Percentiles rank a stretch among this genome's conserved stretches.
These are phyloP conservation scores for Pyrrhoderma lamaoense DNA, from an alignment of 1,284 basidiomycete species.

Conservation along the genomic window DNA sequence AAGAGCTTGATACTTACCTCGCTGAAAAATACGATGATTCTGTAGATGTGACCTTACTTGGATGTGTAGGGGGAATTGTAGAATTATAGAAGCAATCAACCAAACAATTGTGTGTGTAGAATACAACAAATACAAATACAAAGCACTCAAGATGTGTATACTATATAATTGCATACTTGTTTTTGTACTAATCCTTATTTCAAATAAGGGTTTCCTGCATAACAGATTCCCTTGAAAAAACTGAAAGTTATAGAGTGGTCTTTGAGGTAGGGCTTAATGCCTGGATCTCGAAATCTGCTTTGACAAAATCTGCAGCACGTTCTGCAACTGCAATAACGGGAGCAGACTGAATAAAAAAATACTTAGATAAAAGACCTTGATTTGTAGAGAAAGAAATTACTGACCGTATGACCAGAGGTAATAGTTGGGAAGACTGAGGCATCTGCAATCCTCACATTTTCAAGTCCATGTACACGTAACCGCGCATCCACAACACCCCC, in stretches of 20 bases:
- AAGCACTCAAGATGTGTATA: too few relatives aligned
- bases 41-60: conserved; percentile 59
- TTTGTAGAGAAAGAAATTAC: neutral
- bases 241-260: too few relatives aligned
- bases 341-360: conserved; percentile 15
- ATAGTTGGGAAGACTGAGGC: conserved; percentile 22
- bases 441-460: conserved; percentile 23
- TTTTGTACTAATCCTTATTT: too few relatives aligned
- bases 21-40: conserved; percentile 47
- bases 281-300: conserved; percentile 1
- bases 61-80: conserved; percentile 57
- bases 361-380: neutral
- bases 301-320: conserved; percentile 23
- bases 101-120: too few relatives aligned
- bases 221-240: too few relatives aligned
- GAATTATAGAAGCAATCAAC: conserved; percentile 19
- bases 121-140: too few relatives aligned
- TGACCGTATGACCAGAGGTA: conserved; percentile 18
- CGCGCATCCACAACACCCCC: conserved; percentile 40
- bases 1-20: conserved; percentile 61
- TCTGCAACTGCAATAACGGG: conserved; percentile 23
- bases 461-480: conserved; percentile 32
- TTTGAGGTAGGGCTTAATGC: neutral
- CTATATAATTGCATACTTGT: too few relatives aligned
- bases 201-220: too few relatives aligned